Conservation (phyloP, 2,329 filamentous ascomycete species). For the Phialocephala subalpina region DNA sequence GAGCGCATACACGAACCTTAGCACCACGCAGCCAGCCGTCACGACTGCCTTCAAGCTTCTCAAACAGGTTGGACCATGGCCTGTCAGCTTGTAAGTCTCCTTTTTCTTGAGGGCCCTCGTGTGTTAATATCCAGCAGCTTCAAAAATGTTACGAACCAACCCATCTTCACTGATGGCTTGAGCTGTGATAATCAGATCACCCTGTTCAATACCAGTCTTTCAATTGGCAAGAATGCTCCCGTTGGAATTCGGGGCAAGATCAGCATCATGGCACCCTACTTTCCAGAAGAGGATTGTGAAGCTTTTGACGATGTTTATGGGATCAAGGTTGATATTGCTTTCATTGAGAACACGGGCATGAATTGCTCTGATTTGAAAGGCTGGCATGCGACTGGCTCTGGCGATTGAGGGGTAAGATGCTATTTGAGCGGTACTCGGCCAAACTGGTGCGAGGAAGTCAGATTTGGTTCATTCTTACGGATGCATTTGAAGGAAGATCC, state of each 20-base stretch:
- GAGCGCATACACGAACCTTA: slow-evolving; percentile 20
- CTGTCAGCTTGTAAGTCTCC: slow-evolving; percentile 22
- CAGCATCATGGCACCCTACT: slow-evolving; percentile 40
- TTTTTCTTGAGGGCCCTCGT: neutral
- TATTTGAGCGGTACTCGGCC: neutral
- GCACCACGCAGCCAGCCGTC: slow-evolving; percentile 14
- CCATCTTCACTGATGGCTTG: slow-evolving; percentile 51
- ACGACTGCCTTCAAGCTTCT: slow-evolving; percentile 14
- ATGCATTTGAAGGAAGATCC: neutral
- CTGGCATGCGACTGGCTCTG: slow-evolving; percentile 24
- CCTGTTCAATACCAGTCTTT: slow-evolving; percentile 55
- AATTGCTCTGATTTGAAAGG: slow-evolving; percentile 36
- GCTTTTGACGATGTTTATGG: slow-evolving; percentile 42
- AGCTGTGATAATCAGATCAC: slow-evolving; percentile 54
- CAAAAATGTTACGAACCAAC: slow-evolving; percentile 62
- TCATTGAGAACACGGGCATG: slow-evolving; percentile 50
- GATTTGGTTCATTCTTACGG: neutral
- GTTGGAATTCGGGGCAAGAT: slow-evolving; percentile 46
- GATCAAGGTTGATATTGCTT: slow-evolving; percentile 47
- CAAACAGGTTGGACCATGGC: slow-evolving; percentile 14
- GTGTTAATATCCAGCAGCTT: slow-evolving; percentile 30
- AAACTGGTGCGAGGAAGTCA: neutral
- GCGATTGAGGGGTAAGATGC: slow-evolving; percentile 16
- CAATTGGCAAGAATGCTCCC: slow-evolving; percentile 43
- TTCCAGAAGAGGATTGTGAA: slow-evolving; percentile 29